These are phyloP conservation scores for Spiraea crenata DNA, from an alignment of 331 rosid species.

Conservation along the genomic window DNA sequence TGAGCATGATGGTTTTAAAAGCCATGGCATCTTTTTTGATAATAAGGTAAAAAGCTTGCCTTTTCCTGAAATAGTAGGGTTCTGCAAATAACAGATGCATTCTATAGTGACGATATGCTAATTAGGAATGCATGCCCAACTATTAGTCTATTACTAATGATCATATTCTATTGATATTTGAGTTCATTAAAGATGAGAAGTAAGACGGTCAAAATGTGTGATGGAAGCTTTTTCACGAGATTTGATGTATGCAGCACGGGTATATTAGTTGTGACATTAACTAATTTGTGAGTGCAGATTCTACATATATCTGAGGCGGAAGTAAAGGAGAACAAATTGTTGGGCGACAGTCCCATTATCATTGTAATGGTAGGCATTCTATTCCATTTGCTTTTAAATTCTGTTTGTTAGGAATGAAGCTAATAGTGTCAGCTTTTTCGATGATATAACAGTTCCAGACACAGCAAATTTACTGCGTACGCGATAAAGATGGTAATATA, in stretches of 20 bases:
- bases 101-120: not conserved
- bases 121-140: not conserved
- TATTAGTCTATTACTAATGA: not conserved
- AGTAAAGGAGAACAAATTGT: slow-evolving; percentile 78
- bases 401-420: slow-evolving; percentile 14
- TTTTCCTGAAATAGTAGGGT: not conserved
- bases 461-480: slow-evolving; percentile 86
- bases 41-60: slow-evolving; percentile 57
- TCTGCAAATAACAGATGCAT: not conserved
- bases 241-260: not conserved
- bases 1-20: slow-evolving; percentile 63
- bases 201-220: not conserved
- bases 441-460: slow-evolving; percentile 73
- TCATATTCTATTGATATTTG: not conserved
- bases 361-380: slow-evolving; percentile 53
- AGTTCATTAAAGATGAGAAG: not conserved
- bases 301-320: slow-evolving; percentile 82
- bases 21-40: slow-evolving; percentile 79
- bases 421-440: slow-evolving; percentile 13
- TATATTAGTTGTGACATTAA: slow-evolving; percentile 1
- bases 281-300: slow-evolving; percentile 49
- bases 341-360: slow-evolving; percentile 73
- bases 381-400: slow-evolving; percentile 12
- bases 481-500: slow-evolving; percentile 66
- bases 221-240: not conserved